Evolutionary conservation across 768 basidiomycete species (phyloP).

Genomic region (Paxillus involutus): DNA sequence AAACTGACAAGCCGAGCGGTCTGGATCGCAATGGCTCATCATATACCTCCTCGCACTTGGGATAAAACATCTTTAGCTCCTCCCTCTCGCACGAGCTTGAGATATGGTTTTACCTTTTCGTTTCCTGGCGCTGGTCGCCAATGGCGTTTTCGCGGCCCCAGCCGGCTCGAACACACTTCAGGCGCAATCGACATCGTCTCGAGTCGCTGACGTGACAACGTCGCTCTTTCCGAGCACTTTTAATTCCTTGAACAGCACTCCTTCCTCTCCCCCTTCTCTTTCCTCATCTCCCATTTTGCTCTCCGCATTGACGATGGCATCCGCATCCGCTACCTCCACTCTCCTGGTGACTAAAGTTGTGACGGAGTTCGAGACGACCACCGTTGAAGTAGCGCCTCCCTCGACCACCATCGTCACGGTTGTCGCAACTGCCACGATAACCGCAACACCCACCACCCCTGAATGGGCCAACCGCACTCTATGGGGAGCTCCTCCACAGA

Average conservation of each 20-base stretch:
- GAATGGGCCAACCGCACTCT: conserved; percentile 19
- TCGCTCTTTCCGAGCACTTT: background rate
- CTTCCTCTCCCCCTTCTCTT: background rate
- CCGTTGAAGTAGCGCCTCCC: background rate
- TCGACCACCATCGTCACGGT: conserved; percentile 8
- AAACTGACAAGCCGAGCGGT: background rate
- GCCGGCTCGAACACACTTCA: conserved; percentile 4
- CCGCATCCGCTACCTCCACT: background rate
- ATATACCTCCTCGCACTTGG: background rate
- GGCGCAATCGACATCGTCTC: background rate
- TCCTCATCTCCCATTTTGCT: background rate
- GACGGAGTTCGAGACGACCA: conserved; percentile 11
- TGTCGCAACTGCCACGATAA: conserved; percentile 1
- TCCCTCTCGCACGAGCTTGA: background rate
- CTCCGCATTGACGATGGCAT: background rate
- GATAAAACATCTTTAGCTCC: background rate
- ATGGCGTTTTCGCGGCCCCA: conserved; percentile 8
- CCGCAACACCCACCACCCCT: conserved; percentile 1
- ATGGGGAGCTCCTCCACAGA: conserved; percentile 54
- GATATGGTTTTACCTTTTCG: conserved; percentile 8
- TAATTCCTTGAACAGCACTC: background rate
- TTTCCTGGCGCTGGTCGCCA: conserved; percentile 18
- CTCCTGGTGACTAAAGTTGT: conserved; percentile 9
- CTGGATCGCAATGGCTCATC: conserved; percentile 3
- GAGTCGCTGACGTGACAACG: background rate